Base-by-base conservation (phyloP, 352 stramenopile species). In the Phytophthora tentaculata region DNA sequence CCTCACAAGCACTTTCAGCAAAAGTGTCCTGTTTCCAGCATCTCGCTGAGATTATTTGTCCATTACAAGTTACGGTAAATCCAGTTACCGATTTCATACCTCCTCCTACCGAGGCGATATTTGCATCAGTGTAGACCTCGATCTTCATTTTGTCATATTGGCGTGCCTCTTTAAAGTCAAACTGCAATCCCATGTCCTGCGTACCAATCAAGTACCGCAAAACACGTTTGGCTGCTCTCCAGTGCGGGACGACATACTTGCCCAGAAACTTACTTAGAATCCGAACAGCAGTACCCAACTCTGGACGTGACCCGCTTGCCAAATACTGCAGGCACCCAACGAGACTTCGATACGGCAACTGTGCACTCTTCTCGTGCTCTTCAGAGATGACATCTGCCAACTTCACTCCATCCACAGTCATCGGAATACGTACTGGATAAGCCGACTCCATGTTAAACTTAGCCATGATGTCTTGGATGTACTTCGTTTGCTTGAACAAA, bases 51-150 rank as follows among this genome's bases (percentile, higher is more conserved):
- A 67, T 72, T 3, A 72, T 23, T 20, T 72, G 57, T 8, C 19
- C 35, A 51, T 61, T 62, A n/a, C 64, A 62, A 28, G 61, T 64
- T 0, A 67, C 57, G n/a, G 24, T 39, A 39, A 72, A 67, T 0
- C 57, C 57, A 49, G 24, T 72, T 6, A 67, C 57, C 2, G 32
- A 72, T 24, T 67, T 66, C 37, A 65, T 45, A 20, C 59, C 56
- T 5, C 35, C 41, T 26, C 13, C 43, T 47, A 67, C 64, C 39
- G 35, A 67, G 7, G 64, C 64, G 39, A 61, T 57, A 20, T 49
- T 71, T 26, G 56, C 28, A 63, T 71, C 64, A 24, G 53, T 48
- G 26, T 59, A 67, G 23, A 66, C 56, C 26, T 71, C 63, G 29
- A 71, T 71, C 3, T 50, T 7, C 4, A 69, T 5, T 26, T 69